Evolutionary conservation across 371 early-diverging fungal genomes (phyloP).

Genomic region (Mucor indicus): DNA sequence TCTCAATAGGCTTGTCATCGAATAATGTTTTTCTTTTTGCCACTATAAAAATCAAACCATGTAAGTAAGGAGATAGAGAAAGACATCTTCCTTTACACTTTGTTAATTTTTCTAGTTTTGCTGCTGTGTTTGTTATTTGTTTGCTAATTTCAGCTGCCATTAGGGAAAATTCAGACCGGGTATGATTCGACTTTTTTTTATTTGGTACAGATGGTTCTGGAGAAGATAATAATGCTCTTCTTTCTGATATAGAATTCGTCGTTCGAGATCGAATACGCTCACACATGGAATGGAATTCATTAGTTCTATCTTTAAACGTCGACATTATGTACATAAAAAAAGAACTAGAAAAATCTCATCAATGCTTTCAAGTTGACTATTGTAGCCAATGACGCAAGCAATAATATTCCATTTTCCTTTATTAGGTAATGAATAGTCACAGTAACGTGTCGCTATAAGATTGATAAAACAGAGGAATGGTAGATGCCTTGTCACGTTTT

Average conservation of each 20-base stretch:
- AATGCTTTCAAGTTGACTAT: no score
- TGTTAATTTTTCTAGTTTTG: constrained; percentile 66
- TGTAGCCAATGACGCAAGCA: no score
- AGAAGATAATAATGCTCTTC: constrained; percentile 32
- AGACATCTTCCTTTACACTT: constrained; percentile 43
- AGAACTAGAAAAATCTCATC: neutral
- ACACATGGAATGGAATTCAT: constrained; percentile 50
- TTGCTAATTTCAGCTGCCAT: constrained; percentile 66
- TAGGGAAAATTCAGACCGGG: constrained; percentile 55
- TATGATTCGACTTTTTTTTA: constrained; percentile 12
- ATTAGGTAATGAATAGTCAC: no score
- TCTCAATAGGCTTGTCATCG: constrained; percentile 74
- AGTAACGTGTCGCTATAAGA: no score
- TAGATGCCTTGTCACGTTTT: no score
- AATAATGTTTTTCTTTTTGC: constrained; percentile 73
- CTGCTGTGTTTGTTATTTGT: constrained; percentile 60
- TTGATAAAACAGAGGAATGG: no score
- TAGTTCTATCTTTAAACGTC: constrained; percentile 50
- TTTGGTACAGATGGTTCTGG: constrained; percentile 13
- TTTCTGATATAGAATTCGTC: constrained; percentile 25
- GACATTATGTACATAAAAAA: constrained; percentile 2
- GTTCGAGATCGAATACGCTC: constrained; percentile 42
- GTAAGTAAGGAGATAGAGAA: neutral
- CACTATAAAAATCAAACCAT: constrained; percentile 37
- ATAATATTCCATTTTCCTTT: no score